Evolutionary conservation across 2,329 filamentous ascomycete genomes (phyloP).

Genomic region (Trichoderma endophyticum): DNA sequence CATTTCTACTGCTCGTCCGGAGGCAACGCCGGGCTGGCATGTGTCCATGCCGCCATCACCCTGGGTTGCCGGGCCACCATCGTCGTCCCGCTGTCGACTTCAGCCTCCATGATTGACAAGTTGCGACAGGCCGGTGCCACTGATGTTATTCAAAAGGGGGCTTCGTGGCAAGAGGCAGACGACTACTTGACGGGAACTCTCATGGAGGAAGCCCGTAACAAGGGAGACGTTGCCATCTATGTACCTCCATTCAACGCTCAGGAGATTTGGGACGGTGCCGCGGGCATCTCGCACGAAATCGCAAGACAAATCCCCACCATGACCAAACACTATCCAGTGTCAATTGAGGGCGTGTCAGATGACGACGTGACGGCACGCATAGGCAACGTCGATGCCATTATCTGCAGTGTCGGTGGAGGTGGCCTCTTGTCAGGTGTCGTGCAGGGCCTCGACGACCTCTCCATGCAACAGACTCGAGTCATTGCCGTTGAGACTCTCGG

Average conservation of each 20-base stretch:
- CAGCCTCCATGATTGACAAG: constrained; percentile 64
- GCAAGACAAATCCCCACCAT: constrained; percentile 33
- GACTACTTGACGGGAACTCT: constrained; percentile 58
- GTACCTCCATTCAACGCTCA: constrained; percentile 65
- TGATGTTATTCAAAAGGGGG: constrained; percentile 63
- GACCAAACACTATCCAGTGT: constrained; percentile 32
- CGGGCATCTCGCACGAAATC: constrained; percentile 51
- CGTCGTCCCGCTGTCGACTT: constrained; percentile 65
- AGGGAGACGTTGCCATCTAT: constrained; percentile 49
- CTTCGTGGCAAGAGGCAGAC: constrained; percentile 68
- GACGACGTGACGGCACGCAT: constrained; percentile 59
- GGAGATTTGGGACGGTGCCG: constrained; percentile 64
- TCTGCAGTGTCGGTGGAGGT: constrained; percentile 77
- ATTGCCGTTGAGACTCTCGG: constrained; percentile 72
- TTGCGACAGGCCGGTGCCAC: constrained; percentile 59
- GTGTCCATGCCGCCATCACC: constrained; percentile 65
- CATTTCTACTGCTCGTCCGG: constrained; percentile 74
- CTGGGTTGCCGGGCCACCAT: constrained; percentile 65
- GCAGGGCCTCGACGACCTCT: constrained; percentile 50
- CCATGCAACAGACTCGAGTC: constrained; percentile 41
- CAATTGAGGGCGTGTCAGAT: constrained; percentile 55
- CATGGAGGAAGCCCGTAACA: constrained; percentile 26
- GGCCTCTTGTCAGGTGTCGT: constrained; percentile 74
- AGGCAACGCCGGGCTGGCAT: constrained; percentile 78
- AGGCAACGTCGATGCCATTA: constrained; percentile 56